Base-by-base conservation (phyloP, 257 asterid species). In the Solanum tarapatanum region DNA sequence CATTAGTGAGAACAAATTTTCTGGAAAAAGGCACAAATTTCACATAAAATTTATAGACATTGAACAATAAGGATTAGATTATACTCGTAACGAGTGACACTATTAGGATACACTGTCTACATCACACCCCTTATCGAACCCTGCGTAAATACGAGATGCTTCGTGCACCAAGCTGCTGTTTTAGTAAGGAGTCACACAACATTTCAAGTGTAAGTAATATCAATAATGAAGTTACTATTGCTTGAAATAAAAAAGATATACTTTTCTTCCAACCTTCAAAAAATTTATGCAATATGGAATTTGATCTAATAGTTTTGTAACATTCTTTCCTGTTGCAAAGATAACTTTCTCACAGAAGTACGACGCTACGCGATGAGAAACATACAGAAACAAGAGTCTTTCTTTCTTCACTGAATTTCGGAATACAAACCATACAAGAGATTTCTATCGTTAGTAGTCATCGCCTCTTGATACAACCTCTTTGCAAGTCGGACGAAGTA, bases 401-500 rank as follows among this genome's bases (percentile, higher is more conserved):
- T n/a, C 0, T 73, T 19, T 19, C 5, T 24, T 84, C 28, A n/a
- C 37, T 41, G 55, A 62, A 35, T 35, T 39, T 35, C 76, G 30
- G 37, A n/a, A 84, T 64, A 84, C 82, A 86, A 66, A 69, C 8
- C 51, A 3, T 66, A 39, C 68, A 24, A n/a, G 17, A 79, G 84
- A 24, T 79, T 35, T 76, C 75, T 58, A 82, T 82, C 64, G 82
- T 88, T 93, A 97, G 90, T 94, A 97, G 93, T 97, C 99, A 51
- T 97, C 98, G 24, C 99, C 99, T 91, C 97, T 94, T 9, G 99
- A 97, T 77, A 97, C 86, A 58, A 97, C 99, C 93, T 97, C 99
- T 90, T 97, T 97, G 97, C 99, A 97, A 26, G 99, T 97, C n/a
- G 99, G 99, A 86, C 98, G 99, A 70, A 97, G 99, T 88, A 97